phyloP scores from a whole-genome alignment of 2,329 filamentous ascomycete species.

The Hymenoscyphus linearis region DNA sequence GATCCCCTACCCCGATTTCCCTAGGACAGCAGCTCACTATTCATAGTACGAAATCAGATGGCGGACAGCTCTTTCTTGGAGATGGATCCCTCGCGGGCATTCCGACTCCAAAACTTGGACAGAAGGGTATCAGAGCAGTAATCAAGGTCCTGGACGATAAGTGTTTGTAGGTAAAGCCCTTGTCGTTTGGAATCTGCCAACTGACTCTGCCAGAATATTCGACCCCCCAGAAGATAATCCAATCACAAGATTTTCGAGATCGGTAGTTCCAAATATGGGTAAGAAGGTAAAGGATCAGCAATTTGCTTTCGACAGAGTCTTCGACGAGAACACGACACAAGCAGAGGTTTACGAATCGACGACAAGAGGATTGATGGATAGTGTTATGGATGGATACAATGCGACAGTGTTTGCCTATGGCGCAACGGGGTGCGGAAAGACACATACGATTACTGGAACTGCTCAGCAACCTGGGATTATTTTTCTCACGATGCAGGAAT shows the following conservation, averaged over 20 bases:
- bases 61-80: constrained; percentile 87
- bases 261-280: constrained; percentile 68
- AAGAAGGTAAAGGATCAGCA: constrained; percentile 97
- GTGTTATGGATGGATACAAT: constrained; percentile 95
- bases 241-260: constrained; percentile 79
- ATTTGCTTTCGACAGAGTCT: constrained; percentile 93
- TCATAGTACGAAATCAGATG: constrained; percentile 55
- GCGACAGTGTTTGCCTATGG: constrained; percentile 98
- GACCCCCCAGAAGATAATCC: constrained; percentile 95
- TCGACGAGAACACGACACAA: constrained; percentile 91
- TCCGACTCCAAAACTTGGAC: constrained; percentile 76
- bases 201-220: constrained; percentile 64
- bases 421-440: constrained; percentile 96
- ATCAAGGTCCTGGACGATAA: constrained; percentile 96
- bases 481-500: constrained; percentile 97
- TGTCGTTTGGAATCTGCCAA: not conserved
- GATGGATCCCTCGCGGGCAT: constrained; percentile 89
- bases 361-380: constrained; percentile 84
- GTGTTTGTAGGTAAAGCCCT: constrained; percentile 67
- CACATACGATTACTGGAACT: constrained; percentile 93
- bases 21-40: constrained; percentile 15
- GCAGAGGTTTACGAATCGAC: constrained; percentile 93
- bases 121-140: constrained; percentile 82
- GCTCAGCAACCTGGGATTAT: constrained; percentile 93
- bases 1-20: not conserved